phyloP scores from a whole-genome alignment of 2,329 filamentous ascomycete genomes.

The Triangularia setosa region DNA sequence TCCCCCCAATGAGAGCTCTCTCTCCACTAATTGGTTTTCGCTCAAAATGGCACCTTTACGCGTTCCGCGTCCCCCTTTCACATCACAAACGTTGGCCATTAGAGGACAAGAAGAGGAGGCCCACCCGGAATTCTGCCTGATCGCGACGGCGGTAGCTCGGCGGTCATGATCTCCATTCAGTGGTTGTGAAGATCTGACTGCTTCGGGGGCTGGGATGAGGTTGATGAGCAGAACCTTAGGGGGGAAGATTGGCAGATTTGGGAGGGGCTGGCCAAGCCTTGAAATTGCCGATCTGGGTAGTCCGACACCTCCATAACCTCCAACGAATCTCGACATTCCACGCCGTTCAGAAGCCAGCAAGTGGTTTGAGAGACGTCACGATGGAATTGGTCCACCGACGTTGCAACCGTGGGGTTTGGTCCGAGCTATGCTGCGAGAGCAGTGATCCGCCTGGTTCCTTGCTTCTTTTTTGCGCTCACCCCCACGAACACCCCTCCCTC shows the following conservation, averaged over 20 bases:
- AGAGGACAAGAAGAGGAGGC: constrained; percentile 5
- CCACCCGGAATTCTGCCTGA: background rate
- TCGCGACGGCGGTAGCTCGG: background rate
- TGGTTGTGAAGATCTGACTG: constrained; percentile 6
- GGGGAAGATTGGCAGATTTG: background rate
- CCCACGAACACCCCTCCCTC: background rate
- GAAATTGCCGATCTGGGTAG: constrained; percentile 10
- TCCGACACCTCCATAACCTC: constrained; percentile 2
- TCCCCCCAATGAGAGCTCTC: constrained; percentile 19
- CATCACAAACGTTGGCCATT: constrained; percentile 8
- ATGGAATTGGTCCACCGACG: background rate
- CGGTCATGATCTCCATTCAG: background rate
- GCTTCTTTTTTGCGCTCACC: background rate
- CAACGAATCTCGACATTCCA: background rate
- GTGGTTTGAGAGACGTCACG: background rate
- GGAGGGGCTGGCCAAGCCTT: background rate
- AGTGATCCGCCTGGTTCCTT: background rate
- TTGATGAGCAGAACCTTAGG: background rate
- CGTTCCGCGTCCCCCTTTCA: constrained; percentile 5
- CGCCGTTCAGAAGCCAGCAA: background rate
- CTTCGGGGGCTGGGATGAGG: constrained; percentile 4
- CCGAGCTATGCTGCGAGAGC: background rate
- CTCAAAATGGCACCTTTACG: constrained; percentile 9
- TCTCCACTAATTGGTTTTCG: constrained; percentile 1
- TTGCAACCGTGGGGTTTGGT: background rate